Conservation (phyloP, 345 rosid genomes). For the Pistacia vera region DNA sequence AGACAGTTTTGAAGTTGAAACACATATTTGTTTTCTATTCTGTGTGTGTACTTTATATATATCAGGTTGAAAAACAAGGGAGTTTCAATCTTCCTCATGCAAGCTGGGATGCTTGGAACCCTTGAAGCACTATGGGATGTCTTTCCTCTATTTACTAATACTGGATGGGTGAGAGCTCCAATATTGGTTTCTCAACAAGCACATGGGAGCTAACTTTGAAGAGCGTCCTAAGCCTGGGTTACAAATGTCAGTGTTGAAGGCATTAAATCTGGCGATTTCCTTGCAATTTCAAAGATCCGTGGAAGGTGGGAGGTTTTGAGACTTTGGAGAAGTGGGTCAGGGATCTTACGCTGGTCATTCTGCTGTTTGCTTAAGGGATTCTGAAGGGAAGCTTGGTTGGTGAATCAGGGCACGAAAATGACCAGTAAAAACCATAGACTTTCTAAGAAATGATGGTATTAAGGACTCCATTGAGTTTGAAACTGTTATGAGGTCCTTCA, state of each 20-base stretch:
- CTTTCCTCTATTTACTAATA: conserved; percentile 92
- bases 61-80: conserved; percentile 88
- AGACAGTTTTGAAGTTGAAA: conserved; percentile 3
- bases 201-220: conserved; percentile 82
- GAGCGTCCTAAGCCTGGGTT: conserved; percentile 80
- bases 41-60: background rate
- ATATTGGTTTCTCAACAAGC: conserved; percentile 83
- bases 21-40: conserved; percentile 1
- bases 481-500: background rate
- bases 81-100: conserved; percentile 92
- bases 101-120: conserved; percentile 97
- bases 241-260: conserved; percentile 66
- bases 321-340: conserved; percentile 99
- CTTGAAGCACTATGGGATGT: conserved; percentile 95
- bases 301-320: conserved; percentile 97
- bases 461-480: background rate
- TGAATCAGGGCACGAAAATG: conserved; percentile 97
- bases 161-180: conserved; percentile 91
- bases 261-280: conserved; percentile 88
- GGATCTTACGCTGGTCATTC: conserved; percentile 98
- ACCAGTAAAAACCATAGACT: conserved; percentile 49
- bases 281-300: conserved; percentile 88
- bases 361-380: conserved; percentile 88
- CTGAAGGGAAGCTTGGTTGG: conserved; percentile 96
- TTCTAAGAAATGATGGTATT: background rate